Conservation (phyloP, 345 rosid genomes). For the Eucalyptus erythrocorys region DNA sequence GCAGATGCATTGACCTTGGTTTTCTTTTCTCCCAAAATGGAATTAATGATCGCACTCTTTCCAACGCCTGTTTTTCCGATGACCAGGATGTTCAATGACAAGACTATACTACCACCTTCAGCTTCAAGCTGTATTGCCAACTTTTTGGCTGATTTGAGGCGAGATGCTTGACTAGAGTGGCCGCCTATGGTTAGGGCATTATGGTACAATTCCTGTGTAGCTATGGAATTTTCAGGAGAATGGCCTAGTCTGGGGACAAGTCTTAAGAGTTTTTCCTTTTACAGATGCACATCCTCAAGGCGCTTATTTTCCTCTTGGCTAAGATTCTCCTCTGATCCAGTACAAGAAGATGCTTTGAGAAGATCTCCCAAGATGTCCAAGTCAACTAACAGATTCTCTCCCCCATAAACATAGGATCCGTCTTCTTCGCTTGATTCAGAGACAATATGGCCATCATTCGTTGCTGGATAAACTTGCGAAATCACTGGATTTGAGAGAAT, state of each 20-base stretch:
- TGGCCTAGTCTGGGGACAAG: slow-evolving; percentile 27
- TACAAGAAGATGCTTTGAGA: slow-evolving; percentile 4
- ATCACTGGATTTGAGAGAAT: not conserved
- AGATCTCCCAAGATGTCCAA: not conserved
- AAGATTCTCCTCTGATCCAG: slow-evolving; percentile 7
- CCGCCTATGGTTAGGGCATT: slow-evolving; percentile 11
- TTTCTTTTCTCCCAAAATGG: slow-evolving; percentile 51
- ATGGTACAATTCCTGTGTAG: slow-evolving; percentile 22
- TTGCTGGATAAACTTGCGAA: not conserved
- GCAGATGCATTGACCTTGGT: slow-evolving; percentile 36
- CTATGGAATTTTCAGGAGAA: slow-evolving; percentile 31
- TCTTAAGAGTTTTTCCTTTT: slow-evolving; percentile 49
- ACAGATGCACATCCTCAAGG: slow-evolving; percentile 27
- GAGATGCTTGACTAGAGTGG: slow-evolving; percentile 7
- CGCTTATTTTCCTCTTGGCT: slow-evolving; percentile 33
- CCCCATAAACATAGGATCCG: not conserved
- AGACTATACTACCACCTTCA: slow-evolving; percentile 23
- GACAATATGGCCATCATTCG: not conserved
- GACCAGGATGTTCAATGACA: slow-evolving; percentile 52
- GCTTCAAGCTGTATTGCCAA: slow-evolving; percentile 27
- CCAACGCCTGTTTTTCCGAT: slow-evolving; percentile 85
- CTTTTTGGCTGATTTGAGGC: slow-evolving; percentile 17
- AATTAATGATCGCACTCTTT: slow-evolving; percentile 71
- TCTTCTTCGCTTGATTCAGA: not conserved
- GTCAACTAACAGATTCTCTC: not conserved